A percentile compares a stretch with the other conserved stretches of the same genome.
Conservation (phyloP, 73 alveolate species). For the Vitrella brassicaformis region DNA sequence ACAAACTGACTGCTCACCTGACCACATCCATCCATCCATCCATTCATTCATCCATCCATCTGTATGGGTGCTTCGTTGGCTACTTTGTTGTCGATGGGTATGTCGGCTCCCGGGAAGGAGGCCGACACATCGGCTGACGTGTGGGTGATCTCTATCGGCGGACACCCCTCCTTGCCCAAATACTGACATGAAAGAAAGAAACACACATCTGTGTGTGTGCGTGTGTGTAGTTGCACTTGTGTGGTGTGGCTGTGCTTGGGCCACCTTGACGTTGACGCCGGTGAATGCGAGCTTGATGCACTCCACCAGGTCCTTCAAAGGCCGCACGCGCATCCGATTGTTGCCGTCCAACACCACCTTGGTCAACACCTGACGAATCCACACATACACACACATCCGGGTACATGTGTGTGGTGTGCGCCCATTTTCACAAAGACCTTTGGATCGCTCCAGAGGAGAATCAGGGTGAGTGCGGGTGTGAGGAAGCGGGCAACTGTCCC, state of each 20-base stretch:
- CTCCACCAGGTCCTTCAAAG: conserved; percentile 17
- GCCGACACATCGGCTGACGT: not conserved
- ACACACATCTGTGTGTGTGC: too few relatives aligned
- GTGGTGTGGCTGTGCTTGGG: not conserved
- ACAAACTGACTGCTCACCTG: conserved; percentile 9
- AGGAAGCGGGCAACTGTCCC: conserved; percentile 38
- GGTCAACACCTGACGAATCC: too few relatives aligned
- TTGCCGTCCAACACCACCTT: not conserved
- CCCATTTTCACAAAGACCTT: not conserved
- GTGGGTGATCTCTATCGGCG: not conserved
- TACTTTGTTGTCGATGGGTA: not conserved
- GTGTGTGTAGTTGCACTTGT: not conserved
- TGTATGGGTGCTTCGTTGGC: too few relatives aligned
- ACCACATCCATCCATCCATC: not conserved
- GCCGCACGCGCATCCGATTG: conserved; percentile 18
- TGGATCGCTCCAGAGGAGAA: conserved; percentile 3
- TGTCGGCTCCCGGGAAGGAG: not conserved
- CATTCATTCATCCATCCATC: too few relatives aligned
- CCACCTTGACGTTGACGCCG: not conserved
- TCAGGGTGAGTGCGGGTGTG: conserved; percentile 2
- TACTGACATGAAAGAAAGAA: not conserved
- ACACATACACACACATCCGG: too few relatives aligned
- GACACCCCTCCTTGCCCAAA: not conserved
- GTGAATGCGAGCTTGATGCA: conserved; percentile 1
- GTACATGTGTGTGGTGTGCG: too few relatives aligned